These are phyloP conservation scores for Claviceps africana DNA, from an alignment of 2,329 filamentous ascomycete genomes.

Conservation along the genomic window DNA sequence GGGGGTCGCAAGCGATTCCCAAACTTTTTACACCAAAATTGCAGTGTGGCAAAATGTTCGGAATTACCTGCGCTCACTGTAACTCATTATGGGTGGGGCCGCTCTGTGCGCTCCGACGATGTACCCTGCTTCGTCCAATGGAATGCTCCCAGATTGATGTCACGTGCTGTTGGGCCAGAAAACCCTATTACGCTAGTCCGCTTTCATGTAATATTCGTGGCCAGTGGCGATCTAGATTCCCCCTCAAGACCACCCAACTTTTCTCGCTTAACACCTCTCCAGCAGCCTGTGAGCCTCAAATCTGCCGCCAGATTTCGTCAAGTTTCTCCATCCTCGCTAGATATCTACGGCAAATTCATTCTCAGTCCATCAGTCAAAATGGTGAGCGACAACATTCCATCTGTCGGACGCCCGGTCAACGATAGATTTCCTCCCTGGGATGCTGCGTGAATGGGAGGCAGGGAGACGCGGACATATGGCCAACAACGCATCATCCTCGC, in stretches of 20 bases:
- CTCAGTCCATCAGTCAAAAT: conserved; percentile 48
- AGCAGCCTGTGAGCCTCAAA: conserved; percentile 37
- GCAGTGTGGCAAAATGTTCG: no score
- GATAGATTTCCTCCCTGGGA: conserved; percentile 10
- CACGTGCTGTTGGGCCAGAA: conserved; percentile 23
- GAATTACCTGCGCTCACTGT: not conserved
- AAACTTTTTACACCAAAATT: no score
- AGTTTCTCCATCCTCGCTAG: conserved; percentile 34
- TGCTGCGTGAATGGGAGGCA: conserved; percentile 3
- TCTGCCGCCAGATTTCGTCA: conserved; percentile 43
- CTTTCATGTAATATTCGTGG: conserved; percentile 23
- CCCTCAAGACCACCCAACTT: conserved; percentile 31
- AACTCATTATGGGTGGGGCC: conserved; percentile 1
- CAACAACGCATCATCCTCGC: conserved; percentile 10
- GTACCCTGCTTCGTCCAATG: conserved; percentile 9
- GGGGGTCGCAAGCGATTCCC: no score
- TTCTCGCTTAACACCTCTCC: conserved; percentile 33
- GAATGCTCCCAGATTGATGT: conserved; percentile 5
- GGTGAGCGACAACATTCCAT: conserved; percentile 37
- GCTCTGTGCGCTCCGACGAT: not conserved
- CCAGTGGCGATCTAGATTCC: conserved; percentile 20
- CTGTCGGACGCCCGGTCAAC: conserved; percentile 5
- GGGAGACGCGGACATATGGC: not conserved
- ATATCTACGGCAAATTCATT: conserved; percentile 24
- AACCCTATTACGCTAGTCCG: conserved; percentile 26